Evolutionary conservation across 257 asterid species (phyloP).

Genomic region (Echites panduratus): DNA sequence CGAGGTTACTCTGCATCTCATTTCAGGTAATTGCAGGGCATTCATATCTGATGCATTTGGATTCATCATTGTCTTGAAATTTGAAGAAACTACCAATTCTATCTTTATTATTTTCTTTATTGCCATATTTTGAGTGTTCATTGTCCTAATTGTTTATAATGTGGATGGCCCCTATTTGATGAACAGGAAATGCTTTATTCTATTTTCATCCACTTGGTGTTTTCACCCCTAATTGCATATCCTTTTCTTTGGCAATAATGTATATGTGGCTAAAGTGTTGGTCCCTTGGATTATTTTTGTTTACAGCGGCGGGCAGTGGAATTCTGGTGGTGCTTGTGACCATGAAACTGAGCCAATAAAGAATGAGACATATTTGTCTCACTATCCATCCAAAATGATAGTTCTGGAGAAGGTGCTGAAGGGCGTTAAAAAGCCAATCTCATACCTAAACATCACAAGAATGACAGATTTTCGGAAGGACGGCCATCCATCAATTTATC

Average conservation of each 20-base stretch:
- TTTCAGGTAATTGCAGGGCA: conserved; percentile 45
- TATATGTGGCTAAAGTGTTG: background rate
- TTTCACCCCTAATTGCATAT: background rate
- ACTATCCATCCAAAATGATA: conserved; percentile 45
- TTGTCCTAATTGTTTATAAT: no score
- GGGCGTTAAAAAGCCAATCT: conserved; percentile 38
- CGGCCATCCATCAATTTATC: conserved; percentile 62
- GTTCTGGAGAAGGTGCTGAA: conserved; percentile 41
- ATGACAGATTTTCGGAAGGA: conserved; percentile 61
- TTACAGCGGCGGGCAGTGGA: conserved; percentile 73
- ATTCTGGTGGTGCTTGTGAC: conserved; percentile 67
- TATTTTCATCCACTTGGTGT: background rate
- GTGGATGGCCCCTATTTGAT: background rate
- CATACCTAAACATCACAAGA: conserved; percentile 52
- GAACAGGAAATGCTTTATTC: background rate
- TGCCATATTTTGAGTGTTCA: background rate
- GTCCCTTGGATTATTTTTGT: conserved; percentile 8
- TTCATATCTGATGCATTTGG: no score
- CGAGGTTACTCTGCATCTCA: conserved; percentile 69
- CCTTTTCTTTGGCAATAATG: conserved; percentile 3
- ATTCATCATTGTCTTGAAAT: no score
- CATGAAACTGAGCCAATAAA: conserved; percentile 46
- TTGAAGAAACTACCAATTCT: background rate
- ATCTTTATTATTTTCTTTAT: background rate
- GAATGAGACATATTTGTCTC: conserved; percentile 38